phyloP scores from a whole-genome alignment of 768 basidiomycete genomes.

The Dioszegia aurantiaca region DNA sequence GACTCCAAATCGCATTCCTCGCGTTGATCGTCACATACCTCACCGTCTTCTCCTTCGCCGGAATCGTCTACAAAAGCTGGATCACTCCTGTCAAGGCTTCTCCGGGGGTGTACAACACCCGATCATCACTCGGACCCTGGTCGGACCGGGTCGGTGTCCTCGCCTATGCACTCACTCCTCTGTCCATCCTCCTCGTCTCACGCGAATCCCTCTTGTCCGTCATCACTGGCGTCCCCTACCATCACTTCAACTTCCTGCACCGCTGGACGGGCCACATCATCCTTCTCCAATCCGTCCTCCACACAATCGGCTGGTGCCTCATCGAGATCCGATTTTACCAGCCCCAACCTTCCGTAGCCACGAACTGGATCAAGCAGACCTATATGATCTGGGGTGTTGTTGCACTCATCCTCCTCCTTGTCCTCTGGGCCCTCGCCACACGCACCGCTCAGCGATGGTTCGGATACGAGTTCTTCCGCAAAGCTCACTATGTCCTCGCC shows the following conservation, averaged over 20 bases:
- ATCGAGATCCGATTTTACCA: constrained; percentile 34
- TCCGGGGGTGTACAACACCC: constrained; percentile 29
- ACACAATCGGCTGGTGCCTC: constrained; percentile 36
- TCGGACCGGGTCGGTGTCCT: constrained; percentile 33
- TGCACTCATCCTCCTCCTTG: constrained; percentile 24
- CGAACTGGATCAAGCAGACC: constrained; percentile 23
- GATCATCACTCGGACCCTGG: constrained; percentile 28
- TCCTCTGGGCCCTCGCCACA: constrained; percentile 26
- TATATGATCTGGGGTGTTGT: constrained; percentile 37
- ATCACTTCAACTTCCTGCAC: constrained; percentile 39
- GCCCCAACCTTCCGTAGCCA: constrained; percentile 27
- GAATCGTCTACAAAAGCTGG: constrained; percentile 30
- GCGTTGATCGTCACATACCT: constrained; percentile 22
- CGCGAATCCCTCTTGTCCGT: constrained; percentile 33
- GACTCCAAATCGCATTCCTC: constrained; percentile 25
- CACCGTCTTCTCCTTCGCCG: constrained; percentile 31
- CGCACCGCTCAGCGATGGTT: constrained; percentile 22
- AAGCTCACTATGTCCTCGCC: constrained; percentile 37
- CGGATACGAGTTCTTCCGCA: constrained; percentile 38
- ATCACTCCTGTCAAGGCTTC: constrained; percentile 29
- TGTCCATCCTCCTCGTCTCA: constrained; percentile 31
- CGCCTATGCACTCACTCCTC: constrained; percentile 32
- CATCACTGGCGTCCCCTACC: constrained; percentile 37
- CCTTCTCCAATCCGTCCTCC: constrained; percentile 24
- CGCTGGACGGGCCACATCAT: constrained; percentile 40